A percentile compares a stretch with the other conserved stretches of the same genome.
These are phyloP conservation scores for Vigna angularis DNA, from an alignment of 306 rosid species.

Conservation along the genomic window DNA sequence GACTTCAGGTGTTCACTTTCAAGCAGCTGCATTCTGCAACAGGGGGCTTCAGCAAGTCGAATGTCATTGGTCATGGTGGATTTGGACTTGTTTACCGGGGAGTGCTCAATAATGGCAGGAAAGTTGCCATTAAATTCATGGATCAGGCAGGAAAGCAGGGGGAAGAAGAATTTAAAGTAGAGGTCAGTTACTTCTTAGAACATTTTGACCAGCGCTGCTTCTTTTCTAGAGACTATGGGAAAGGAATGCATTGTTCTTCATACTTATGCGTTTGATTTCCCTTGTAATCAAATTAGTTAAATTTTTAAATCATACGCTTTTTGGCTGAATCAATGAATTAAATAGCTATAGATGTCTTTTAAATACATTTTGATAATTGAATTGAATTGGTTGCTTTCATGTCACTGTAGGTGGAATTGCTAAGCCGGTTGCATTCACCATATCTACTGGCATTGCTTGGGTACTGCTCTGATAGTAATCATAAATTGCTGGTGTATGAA, in stretches of 20 bases:
- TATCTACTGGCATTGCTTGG: conserved; percentile 89
- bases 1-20: conserved; percentile 82
- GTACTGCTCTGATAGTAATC: conserved; percentile 81
- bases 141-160: conserved; percentile 94
- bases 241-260: neutral
- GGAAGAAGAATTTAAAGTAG: conserved; percentile 87
- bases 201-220: conserved; percentile 27
- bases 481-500: conserved; percentile 86
- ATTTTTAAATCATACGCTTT: neutral
- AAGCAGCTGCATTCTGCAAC: conserved; percentile 95
- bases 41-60: conserved; percentile 87
- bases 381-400: conserved; percentile 40
- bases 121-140: conserved; percentile 91
- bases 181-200: conserved; percentile 61
- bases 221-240: conserved; percentile 15
- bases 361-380: conserved; percentile 23
- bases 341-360: neutral
- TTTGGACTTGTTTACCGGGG: conserved; percentile 91
- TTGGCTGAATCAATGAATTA: neutral
- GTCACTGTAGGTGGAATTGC: conserved; percentile 78
- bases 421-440: conserved; percentile 79
- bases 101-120: conserved; percentile 79
- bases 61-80: conserved; percentile 90
- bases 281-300: neutral
- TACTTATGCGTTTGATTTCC: conserved; percentile 15